Percentiles rank a stretch among this genome's conserved stretches.
These are phyloP conservation scores for Tolypocladium album DNA, from an alignment of 2,329 filamentous ascomycete genomes.

Conservation along the genomic window DNA sequence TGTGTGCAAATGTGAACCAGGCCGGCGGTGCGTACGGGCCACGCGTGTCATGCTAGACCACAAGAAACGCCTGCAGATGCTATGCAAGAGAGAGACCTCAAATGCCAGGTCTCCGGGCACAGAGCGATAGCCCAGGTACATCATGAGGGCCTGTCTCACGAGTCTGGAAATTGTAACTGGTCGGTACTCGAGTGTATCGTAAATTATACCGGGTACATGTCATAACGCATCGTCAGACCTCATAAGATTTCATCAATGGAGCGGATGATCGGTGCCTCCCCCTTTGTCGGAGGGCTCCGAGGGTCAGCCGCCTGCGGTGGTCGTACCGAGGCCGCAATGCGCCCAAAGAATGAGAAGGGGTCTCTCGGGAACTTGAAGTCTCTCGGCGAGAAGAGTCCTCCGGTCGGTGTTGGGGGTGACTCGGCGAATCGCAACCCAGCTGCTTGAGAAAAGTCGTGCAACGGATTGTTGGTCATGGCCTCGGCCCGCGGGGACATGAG, in stretches of 20 bases:
- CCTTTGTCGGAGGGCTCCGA: slow-evolving; percentile 62
- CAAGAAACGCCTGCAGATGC: neutral
- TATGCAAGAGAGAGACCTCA: neutral
- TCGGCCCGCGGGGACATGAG: slow-evolving; percentile 62
- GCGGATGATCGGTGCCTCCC: slow-evolving; percentile 63
- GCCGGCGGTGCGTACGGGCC: neutral
- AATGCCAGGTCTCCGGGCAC: neutral
- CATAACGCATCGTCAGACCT: slow-evolving; percentile 6
- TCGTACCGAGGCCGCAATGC: slow-evolving; percentile 32
- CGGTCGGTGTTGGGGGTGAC: slow-evolving; percentile 38
- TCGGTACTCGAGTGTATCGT: neutral
- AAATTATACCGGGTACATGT: neutral
- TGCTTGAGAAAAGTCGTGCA: slow-evolving; percentile 36
- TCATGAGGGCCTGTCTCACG: neutral
- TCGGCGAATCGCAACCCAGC: slow-evolving; percentile 42
- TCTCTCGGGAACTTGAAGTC: slow-evolving; percentile 43
- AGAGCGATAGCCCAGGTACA: neutral
- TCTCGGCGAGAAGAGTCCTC: slow-evolving; percentile 43
- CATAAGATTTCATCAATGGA: slow-evolving; percentile 71
- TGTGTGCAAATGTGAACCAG: neutral
- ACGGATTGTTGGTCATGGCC: slow-evolving; percentile 60
- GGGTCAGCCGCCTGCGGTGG: slow-evolving; percentile 50
- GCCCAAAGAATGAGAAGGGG: slow-evolving; percentile 39
- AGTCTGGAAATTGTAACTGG: neutral
- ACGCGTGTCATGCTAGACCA: neutral